These are phyloP conservation scores for Thalassiosira livingstoniorum DNA, from an alignment of 352 stramenopile genomes.

Conservation along the genomic window DNA sequence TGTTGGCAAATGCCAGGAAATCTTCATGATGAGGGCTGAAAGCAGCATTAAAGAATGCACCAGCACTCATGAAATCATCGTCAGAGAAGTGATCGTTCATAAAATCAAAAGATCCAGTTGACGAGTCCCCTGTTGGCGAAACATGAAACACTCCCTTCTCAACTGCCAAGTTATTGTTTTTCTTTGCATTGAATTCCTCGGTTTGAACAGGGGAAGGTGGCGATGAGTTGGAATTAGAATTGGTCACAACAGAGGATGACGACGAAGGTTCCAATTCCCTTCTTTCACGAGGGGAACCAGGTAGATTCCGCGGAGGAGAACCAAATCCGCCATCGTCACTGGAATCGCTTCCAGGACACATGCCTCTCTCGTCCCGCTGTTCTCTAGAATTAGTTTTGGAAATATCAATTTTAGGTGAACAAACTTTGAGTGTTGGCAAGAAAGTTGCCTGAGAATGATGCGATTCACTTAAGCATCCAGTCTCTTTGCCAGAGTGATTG, in stretches of 20 bases:
- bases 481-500: no score
- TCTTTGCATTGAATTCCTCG: background rate
- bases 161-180: background rate
- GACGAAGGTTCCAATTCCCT: slow-evolving; percentile 35
- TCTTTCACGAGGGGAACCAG: slow-evolving; percentile 2
- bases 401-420: no score
- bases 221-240: slow-evolving; percentile 33
- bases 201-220: background rate
- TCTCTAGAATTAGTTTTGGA: no score
- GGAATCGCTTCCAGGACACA: slow-evolving; percentile 5
- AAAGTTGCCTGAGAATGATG: background rate
- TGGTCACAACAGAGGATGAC: slow-evolving; percentile 38
- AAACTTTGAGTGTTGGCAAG: no score
- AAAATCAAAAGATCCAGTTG: slow-evolving; percentile 46
- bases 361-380: slow-evolving; percentile 36
- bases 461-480: background rate
- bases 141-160: background rate
- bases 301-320: slow-evolving; percentile 31
- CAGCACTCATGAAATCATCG: slow-evolving; percentile 46
- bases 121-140: slow-evolving; percentile 10
- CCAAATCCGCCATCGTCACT: slow-evolving; percentile 35
- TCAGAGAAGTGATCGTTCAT: slow-evolving; percentile 47
- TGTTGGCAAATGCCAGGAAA: slow-evolving; percentile 45
- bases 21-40: slow-evolving; percentile 42
- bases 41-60: slow-evolving; percentile 30